Conservation (phyloP, 2,329 filamentous ascomycete genomes). For the Trichophyton equinum region DNA sequence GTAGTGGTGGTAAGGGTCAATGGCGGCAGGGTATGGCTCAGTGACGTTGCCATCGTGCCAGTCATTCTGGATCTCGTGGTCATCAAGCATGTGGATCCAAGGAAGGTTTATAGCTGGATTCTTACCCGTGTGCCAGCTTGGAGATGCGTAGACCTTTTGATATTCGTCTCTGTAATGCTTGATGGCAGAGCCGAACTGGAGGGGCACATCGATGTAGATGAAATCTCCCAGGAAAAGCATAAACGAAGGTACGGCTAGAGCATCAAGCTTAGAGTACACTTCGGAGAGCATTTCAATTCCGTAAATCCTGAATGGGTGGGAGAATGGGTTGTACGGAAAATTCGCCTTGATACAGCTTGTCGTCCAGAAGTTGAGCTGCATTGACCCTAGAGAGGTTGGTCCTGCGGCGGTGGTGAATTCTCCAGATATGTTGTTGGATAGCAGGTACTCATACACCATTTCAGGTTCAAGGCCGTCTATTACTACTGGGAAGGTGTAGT, state of each 20-base stretch:
- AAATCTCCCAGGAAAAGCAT: conserved; percentile 48
- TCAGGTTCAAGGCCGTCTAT: conserved; percentile 57
- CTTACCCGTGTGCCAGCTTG: conserved; percentile 59
- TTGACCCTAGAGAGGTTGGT: conserved; percentile 50
- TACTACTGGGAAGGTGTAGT: conserved; percentile 63
- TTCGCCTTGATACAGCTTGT: conserved; percentile 87
- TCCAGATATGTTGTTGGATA: conserved; percentile 77
- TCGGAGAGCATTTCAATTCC: conserved; percentile 66
- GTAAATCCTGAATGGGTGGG: conserved; percentile 68
- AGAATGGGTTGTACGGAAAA: conserved; percentile 76
- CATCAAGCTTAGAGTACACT: conserved; percentile 57
- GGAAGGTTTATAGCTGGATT: conserved; percentile 56
- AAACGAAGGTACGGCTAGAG: conserved; percentile 38
- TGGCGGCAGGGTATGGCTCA: conserved; percentile 64
- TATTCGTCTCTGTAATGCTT: conserved; percentile 85
- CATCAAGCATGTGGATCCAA: conserved; percentile 94
- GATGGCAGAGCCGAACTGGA: conserved; percentile 56
- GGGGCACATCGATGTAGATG: conserved; percentile 60
- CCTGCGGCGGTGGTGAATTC: conserved; percentile 67
- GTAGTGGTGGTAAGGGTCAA: conserved; percentile 77
- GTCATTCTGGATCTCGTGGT: conserved; percentile 93
- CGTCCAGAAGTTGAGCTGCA: conserved; percentile 77
- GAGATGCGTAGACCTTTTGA: conserved; percentile 86
- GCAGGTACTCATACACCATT: conserved; percentile 66
- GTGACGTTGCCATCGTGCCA: conserved; percentile 68